A percentile compares a stretch with the other conserved stretches of the same genome.
These are phyloP conservation scores for Multifurca ochricompacta DNA, from an alignment of 768 basidiomycete species.

Conservation along the genomic window DNA sequence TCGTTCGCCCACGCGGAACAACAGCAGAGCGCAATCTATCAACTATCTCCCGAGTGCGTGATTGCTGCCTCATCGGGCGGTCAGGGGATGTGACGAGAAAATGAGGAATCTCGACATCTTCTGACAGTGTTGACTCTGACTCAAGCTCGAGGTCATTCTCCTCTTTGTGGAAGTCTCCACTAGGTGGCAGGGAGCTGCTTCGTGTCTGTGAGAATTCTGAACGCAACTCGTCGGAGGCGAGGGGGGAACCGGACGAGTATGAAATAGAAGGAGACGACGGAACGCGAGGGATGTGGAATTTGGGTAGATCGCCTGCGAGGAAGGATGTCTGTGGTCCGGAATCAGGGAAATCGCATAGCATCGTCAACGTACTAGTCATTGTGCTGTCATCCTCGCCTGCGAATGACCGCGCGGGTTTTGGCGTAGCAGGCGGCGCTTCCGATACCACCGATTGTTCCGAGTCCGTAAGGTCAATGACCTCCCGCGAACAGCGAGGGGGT, in stretches of 20 bases:
- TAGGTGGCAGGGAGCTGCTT: constrained; percentile 29
- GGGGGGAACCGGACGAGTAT: constrained; percentile 42
- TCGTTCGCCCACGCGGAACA: constrained; percentile 20
- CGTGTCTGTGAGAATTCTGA: constrained; percentile 26
- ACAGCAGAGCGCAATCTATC: constrained; percentile 42
- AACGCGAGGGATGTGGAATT: constrained; percentile 16
- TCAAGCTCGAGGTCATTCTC: constrained; percentile 43
- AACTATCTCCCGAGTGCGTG: constrained; percentile 53
- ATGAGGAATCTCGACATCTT: constrained; percentile 27
- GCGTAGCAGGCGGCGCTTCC: constrained; percentile 43
- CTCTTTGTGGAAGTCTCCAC: constrained; percentile 42
- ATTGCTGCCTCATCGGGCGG: constrained; percentile 36
- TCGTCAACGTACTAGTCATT: constrained; percentile 7
- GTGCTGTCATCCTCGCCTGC: constrained; percentile 26
- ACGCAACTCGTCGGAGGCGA: constrained; percentile 28
- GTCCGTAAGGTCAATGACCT: constrained; percentile 34
- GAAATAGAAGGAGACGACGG: constrained; percentile 20
- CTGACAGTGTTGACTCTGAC: constrained; percentile 26
- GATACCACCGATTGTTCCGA: constrained; percentile 38
- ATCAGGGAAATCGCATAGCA: neutral
- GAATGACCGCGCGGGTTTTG: constrained; percentile 32
- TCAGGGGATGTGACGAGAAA: constrained; percentile 28
- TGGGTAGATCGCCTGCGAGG: constrained; percentile 4
- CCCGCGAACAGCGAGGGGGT: constrained; percentile 3
- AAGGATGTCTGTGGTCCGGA: neutral